Percentiles rank a stretch among this genome's conserved stretches.
Conservation (phyloP, 768 basidiomycete species). For the Fomitopsis serialis region DNA sequence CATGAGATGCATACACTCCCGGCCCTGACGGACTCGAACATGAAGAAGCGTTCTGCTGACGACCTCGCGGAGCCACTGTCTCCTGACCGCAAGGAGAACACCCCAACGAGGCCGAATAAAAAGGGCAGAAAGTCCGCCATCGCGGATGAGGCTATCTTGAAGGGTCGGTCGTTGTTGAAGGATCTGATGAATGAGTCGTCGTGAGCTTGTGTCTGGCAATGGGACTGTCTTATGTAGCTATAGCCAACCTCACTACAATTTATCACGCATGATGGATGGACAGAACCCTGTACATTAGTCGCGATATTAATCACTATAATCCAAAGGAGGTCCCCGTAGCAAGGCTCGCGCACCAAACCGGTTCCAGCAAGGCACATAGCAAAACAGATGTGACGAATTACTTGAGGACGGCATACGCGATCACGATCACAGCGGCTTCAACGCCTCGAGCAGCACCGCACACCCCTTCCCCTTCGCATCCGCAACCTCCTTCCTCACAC, state of each 20-base stretch:
- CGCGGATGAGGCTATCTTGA: constrained; percentile 37
- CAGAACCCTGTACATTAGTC: no score
- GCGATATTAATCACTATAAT: no score
- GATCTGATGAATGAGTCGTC: constrained; percentile 45
- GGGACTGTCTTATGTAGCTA: no score
- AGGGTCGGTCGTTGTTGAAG: constrained; percentile 52
- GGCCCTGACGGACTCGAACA: constrained; percentile 6
- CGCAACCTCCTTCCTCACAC: constrained; percentile 43
- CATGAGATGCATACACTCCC: constrained; percentile 42
- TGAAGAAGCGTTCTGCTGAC: constrained; percentile 26
- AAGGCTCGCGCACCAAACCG: no score
- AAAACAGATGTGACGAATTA: no score
- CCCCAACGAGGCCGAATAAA: constrained; percentile 21
- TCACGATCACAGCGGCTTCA: constrained; percentile 26
- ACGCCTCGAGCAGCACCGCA: constrained; percentile 59
- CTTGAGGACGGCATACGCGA: not conserved
- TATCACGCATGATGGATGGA: not conserved
- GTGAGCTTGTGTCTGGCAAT: not conserved
- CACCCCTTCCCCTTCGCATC: constrained; percentile 63
- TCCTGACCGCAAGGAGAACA: constrained; percentile 5
- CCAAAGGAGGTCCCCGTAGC: no score
- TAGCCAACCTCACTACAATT: not conserved
- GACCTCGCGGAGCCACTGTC: constrained; percentile 8
- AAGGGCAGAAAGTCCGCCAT: constrained; percentile 28
- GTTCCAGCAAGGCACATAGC: not conserved